phyloP scores from a whole-genome alignment of 1,284 basidiomycete species.

The Papiliotrema flavescens region DNA sequence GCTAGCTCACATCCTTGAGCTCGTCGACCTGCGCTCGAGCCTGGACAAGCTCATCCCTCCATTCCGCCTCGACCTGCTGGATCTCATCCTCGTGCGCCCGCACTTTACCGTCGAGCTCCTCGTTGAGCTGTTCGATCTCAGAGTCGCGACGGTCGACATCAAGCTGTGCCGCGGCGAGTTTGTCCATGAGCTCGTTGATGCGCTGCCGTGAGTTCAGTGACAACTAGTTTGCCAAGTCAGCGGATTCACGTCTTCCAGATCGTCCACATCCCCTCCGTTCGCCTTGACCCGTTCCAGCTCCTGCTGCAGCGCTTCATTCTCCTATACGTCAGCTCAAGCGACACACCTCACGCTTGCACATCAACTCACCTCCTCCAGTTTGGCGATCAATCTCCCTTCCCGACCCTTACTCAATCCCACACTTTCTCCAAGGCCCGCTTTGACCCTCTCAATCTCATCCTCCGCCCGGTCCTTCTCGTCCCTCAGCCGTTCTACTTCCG shows the following conservation, averaged over 20 bases:
- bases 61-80: constrained; percentile 43
- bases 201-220: constrained; percentile 5
- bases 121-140: constrained; percentile 48
- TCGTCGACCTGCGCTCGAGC: constrained; percentile 44
- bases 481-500: constrained; percentile 61
- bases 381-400: constrained; percentile 58
- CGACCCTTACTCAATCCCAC: constrained; percentile 54
- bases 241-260: constrained; percentile 40
- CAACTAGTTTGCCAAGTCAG: not conserved
- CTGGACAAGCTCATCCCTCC: constrained; percentile 45
- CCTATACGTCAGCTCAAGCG: constrained; percentile 17
- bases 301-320: constrained; percentile 40
- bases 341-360: not conserved
- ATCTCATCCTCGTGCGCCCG: constrained; percentile 45
- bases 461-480: constrained; percentile 44
- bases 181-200: constrained; percentile 46
- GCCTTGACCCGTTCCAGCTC: constrained; percentile 28
- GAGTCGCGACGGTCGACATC: constrained; percentile 47
- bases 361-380: constrained; percentile 60
- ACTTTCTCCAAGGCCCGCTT: constrained; percentile 37
- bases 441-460: constrained; percentile 58
- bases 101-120: constrained; percentile 44
- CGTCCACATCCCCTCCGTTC: constrained; percentile 24
- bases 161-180: constrained; percentile 43
- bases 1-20: constrained; percentile 38